These are phyloP conservation scores for Thermothelomyces thermophilus DNA, from an alignment of 2,329 filamentous ascomycete species.

Conservation along the genomic window DNA sequence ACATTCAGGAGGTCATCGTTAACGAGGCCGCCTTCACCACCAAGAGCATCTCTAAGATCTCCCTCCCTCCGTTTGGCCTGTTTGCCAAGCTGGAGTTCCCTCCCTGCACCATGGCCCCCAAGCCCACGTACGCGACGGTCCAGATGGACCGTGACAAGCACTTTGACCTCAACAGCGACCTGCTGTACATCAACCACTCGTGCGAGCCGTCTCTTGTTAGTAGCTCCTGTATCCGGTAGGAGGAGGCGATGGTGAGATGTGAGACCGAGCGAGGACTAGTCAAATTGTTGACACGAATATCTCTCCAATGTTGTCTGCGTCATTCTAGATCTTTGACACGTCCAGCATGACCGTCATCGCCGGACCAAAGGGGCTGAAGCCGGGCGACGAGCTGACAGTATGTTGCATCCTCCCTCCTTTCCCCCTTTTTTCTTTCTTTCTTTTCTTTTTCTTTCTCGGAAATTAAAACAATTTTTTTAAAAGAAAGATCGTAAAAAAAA, in stretches of 20 bases:
- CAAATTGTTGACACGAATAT: background rate
- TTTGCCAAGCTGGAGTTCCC: conserved; percentile 62
- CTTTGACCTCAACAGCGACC: conserved; percentile 57
- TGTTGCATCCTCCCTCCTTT: too few species aligned
- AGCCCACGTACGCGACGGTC: conserved; percentile 58
- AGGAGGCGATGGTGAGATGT: background rate
- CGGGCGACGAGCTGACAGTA: conserved; percentile 54
- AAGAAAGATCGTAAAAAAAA: background rate
- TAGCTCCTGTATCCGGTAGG: conserved; percentile 20
- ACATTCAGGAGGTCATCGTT: conserved; percentile 50
- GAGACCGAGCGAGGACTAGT: background rate
- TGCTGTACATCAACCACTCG: conserved; percentile 63
- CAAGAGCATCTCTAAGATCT: conserved; percentile 51
- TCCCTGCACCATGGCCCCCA: conserved; percentile 48
- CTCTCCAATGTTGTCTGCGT: background rate
- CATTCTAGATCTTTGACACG: conserved; percentile 52
- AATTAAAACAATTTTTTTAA: too few species aligned
- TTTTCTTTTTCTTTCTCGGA: too few species aligned
- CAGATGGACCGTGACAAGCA: conserved; percentile 52
- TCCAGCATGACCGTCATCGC: conserved; percentile 51
- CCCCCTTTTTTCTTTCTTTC: background rate
- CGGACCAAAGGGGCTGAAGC: conserved; percentile 47
- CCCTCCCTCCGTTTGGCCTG: conserved; percentile 55
- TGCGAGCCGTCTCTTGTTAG: conserved; percentile 59
- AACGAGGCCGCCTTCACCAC: conserved; percentile 50